phyloP scores from a whole-genome alignment of 2,329 filamentous ascomycete genomes.

The Rutstroemia sp. region DNA sequence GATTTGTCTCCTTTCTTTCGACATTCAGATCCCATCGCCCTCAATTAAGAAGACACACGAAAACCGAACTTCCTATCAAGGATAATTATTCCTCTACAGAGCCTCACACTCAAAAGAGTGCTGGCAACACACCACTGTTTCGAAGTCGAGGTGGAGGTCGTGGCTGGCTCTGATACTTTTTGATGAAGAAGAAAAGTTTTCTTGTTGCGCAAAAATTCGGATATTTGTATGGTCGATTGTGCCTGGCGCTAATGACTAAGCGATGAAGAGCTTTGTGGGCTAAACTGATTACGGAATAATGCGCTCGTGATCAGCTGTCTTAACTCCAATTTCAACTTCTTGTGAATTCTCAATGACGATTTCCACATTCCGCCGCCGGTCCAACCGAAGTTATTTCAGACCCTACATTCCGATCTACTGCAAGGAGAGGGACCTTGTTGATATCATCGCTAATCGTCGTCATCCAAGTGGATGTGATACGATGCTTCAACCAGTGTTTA shows the following conservation, averaged over 20 bases:
- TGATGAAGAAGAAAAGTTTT: conserved; percentile 38
- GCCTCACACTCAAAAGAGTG: conserved; percentile 47
- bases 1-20: conserved; percentile 60
- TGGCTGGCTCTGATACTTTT: conserved; percentile 62
- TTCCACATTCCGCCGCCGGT: not conserved
- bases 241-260: conserved; percentile 4
- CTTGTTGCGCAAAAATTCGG: conserved; percentile 5
- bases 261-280: not conserved
- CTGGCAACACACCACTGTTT: conserved; percentile 64
- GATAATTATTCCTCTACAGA: conserved; percentile 52
- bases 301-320: rapidly evolving
- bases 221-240: not conserved
- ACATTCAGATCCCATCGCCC: conserved; percentile 64
- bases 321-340: not conserved
- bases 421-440: too few species aligned
- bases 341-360: not conserved
- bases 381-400: not conserved
- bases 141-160: conserved; percentile 54
- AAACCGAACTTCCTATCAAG: conserved; percentile 64
- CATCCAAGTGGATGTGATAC: not conserved
- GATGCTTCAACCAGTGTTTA: not conserved
- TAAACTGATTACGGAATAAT: not conserved
- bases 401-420: not conserved
- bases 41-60: conserved; percentile 64
- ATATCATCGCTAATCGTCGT: not conserved